A percentile compares a stretch with the other conserved stretches of the same genome.
Conservation (phyloP, 164 flowering plant genomes). For the Akebia trifoliata region DNA sequence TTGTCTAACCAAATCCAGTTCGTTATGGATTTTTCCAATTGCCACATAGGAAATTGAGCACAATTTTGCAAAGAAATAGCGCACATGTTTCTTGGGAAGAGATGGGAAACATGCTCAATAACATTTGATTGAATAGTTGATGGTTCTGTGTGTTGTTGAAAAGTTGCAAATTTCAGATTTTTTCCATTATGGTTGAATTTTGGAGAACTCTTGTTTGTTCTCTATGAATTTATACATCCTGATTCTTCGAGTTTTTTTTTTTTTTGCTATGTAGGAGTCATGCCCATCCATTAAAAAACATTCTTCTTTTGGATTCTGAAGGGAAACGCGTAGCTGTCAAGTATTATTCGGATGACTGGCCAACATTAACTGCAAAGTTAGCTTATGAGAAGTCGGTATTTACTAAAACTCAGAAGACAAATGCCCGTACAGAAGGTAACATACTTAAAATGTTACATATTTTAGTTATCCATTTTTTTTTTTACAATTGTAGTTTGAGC, state of each 20-base stretch:
- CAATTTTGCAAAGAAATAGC: neutral
- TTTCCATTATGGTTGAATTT: neutral
- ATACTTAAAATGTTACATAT: neutral
- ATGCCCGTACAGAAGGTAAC: constrained; percentile 50
- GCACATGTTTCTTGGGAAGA: neutral
- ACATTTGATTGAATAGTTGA: neutral
- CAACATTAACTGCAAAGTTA: constrained; percentile 40
- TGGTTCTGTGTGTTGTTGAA: too few species aligned
- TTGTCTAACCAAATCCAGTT: too few species aligned
- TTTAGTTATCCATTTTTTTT: neutral
- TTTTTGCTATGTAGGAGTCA: constrained; percentile 30
- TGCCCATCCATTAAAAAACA: constrained; percentile 52
- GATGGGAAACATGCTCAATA: neutral
- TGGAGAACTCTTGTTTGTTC: neutral
- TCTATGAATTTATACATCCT: neutral
- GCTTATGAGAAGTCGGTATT: constrained; percentile 49
- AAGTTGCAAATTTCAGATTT: too few species aligned
- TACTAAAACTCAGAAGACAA: constrained; percentile 49
- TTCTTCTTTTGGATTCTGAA: constrained; percentile 59
- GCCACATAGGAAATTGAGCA: neutral
- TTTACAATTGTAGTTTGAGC: neutral
- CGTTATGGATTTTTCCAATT: too few species aligned
- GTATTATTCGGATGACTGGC: constrained; percentile 56
- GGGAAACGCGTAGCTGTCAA: constrained; percentile 68
- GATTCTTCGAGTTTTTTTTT: neutral